Evolutionary conservation across 371 early-diverging fungal genomes (phyloP).

Genomic region (Rhizopus arrhizus): DNA sequence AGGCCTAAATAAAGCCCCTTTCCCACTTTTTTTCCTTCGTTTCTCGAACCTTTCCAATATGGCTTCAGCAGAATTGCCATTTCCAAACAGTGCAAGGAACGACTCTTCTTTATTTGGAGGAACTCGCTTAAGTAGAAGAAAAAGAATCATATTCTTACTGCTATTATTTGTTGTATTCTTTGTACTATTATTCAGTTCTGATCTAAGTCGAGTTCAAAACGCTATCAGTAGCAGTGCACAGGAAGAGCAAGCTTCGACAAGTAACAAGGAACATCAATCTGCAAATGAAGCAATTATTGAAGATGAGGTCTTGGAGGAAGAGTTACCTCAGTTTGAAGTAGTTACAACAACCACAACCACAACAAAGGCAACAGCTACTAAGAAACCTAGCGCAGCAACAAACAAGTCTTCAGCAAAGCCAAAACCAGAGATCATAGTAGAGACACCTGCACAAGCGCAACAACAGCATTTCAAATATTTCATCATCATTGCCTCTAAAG

Average conservation of each 20-base stretch:
- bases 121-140: conserved; percentile 22
- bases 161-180: conserved; percentile 17
- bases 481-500: conserved; percentile 51
- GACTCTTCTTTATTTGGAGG: conserved; percentile 18
- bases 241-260: neutral
- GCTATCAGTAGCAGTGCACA: neutral
- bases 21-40: neutral
- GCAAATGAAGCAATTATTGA: neutral
- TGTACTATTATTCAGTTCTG: conserved; percentile 29
- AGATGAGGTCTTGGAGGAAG: conserved; percentile 12
- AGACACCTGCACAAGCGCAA: neutral
- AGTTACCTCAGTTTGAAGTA: neutral
- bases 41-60: neutral
- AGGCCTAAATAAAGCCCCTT: too few relatives aligned
- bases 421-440: neutral
- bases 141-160: conserved; percentile 18
- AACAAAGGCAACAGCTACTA: neutral
- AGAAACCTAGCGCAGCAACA: neutral
- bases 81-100: conserved; percentile 14
- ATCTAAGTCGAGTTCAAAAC: conserved; percentile 11
- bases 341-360: neutral
- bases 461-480: conserved; percentile 46
- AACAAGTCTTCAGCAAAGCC: neutral
- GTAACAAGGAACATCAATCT: neutral
- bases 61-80: conserved; percentile 28